Evolutionary conservation across 106 monocot species (phyloP).

Genomic region (Apostasia shenzhenica): DNA sequence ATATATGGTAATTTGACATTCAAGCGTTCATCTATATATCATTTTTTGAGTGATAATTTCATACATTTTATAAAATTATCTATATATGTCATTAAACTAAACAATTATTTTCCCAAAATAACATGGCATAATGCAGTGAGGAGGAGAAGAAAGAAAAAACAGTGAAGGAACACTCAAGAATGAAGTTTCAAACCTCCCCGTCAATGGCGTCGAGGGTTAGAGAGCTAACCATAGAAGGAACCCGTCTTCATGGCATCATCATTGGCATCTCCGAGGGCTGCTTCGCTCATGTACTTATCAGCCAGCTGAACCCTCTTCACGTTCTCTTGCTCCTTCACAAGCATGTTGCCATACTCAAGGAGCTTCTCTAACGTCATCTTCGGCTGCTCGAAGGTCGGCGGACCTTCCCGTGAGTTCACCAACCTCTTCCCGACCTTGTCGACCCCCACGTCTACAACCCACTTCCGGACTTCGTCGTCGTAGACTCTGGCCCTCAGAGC

Average conservation of each 20-base stretch:
- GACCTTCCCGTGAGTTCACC: slow-evolving; percentile 81
- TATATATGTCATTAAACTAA: no score
- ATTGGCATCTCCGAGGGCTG: slow-evolving; percentile 92
- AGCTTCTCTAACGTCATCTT: slow-evolving; percentile 85
- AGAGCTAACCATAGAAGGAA: slow-evolving; percentile 61
- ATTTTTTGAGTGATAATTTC: no score
- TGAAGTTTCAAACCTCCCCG: slow-evolving; percentile 15
- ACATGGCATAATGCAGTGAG: no score
- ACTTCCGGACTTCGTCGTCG: slow-evolving; percentile 95
- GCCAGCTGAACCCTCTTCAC: slow-evolving; percentile 98
- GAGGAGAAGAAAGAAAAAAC: no score
- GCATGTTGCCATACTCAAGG: slow-evolving; percentile 85
- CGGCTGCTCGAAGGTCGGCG: slow-evolving; percentile 79
- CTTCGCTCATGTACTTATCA: slow-evolving; percentile 84
- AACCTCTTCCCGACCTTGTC: slow-evolving; percentile 67
- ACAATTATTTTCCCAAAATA: no score
- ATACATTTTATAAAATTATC: no score
- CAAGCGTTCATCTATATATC: no score
- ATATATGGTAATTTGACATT: no score
- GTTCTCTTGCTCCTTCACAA: slow-evolving; percentile 95
- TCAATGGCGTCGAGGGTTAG: neutral
- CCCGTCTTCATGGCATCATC: slow-evolving; percentile 65
- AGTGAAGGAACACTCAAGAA: neutral
- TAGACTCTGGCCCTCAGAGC: slow-evolving; percentile 88
- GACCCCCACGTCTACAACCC: slow-evolving; percentile 54